Conservation (phyloP, 78 protist species). For the Mantamonas sphyraenae region DNA sequence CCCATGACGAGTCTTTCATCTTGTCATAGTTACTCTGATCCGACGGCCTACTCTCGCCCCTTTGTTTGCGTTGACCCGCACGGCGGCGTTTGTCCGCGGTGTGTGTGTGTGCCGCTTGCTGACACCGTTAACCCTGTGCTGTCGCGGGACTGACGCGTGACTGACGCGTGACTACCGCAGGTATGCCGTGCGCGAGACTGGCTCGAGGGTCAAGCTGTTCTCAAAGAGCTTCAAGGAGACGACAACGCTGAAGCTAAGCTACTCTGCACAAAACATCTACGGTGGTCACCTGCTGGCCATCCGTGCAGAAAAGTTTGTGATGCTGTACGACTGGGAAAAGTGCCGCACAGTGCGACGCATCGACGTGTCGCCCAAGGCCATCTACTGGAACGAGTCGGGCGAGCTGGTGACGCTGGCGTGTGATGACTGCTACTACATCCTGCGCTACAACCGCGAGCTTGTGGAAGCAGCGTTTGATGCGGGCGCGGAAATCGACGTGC, state of each 20-base stretch:
- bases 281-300: constrained; percentile 64
- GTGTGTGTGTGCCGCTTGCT: too few relatives aligned
- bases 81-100: too few relatives aligned
- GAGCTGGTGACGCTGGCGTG: constrained; percentile 45
- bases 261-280: constrained; percentile 6
- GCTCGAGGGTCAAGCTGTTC: constrained; percentile 2
- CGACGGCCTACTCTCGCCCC: too few relatives aligned
- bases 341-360: constrained; percentile 73
- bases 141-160: too few relatives aligned
- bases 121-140: too few relatives aligned
- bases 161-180: too few relatives aligned
- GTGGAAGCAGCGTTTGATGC: constrained; percentile 39
- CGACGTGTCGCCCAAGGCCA: constrained; percentile 67
- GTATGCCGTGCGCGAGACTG: constrained; percentile 33
- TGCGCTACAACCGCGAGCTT: constrained; percentile 58
- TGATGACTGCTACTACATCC: constrained; percentile 73
- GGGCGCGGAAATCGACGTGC: constrained; percentile 54
- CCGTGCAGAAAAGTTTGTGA: constrained; percentile 37
- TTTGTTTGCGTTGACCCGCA: too few relatives aligned
- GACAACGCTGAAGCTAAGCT: too few relatives aligned
- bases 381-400: constrained; percentile 86
- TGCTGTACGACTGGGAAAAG: constrained; percentile 92
- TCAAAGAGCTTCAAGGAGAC: too few relatives aligned
- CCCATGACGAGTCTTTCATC: too few relatives aligned
- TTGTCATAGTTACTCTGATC: too few relatives aligned